Percentiles rank a stretch among this genome's conserved stretches.
Evolutionary conservation across 345 rosid genomes (phyloP).

Genomic region (Eucalyptus pauciflora): DNA sequence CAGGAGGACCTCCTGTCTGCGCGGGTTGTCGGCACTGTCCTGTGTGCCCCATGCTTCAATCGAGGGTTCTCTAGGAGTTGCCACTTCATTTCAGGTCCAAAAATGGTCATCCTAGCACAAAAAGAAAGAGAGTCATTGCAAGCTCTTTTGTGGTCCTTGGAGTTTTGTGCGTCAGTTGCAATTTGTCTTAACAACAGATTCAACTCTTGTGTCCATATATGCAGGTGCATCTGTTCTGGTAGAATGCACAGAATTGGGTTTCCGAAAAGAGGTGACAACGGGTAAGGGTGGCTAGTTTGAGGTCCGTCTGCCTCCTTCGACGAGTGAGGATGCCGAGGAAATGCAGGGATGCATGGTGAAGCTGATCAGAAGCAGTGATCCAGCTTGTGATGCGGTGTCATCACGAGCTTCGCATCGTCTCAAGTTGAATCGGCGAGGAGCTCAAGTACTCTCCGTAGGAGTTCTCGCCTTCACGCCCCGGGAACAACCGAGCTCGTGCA

Average conservation of each 20-base stretch:
- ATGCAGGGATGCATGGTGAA: slow-evolving; percentile 57
- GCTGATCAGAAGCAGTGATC: slow-evolving; percentile 53
- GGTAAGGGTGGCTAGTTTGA: slow-evolving; percentile 45
- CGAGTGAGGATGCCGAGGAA: slow-evolving; percentile 36
- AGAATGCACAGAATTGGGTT: slow-evolving; percentile 45
- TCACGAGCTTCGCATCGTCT: slow-evolving; percentile 46
- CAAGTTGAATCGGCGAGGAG: slow-evolving; percentile 29
- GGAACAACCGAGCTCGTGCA: slow-evolving; percentile 42
- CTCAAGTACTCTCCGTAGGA: slow-evolving; percentile 65
- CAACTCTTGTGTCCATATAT: not conserved
- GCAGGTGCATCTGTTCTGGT: slow-evolving; percentile 71
- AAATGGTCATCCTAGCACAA: not conserved
- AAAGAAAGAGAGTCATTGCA: not conserved
- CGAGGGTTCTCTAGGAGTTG: slow-evolving; percentile 27
- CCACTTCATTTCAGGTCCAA: slow-evolving; percentile 70
- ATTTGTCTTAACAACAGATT: not conserved
- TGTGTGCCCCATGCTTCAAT: slow-evolving; percentile 74
- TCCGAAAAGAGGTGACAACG: slow-evolving; percentile 45
- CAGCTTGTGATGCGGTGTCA: slow-evolving; percentile 56
- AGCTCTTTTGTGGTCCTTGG: not conserved
- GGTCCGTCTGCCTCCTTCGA: slow-evolving; percentile 46
- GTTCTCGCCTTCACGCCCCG: slow-evolving; percentile 68
- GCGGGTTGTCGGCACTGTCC: slow-evolving; percentile 71
- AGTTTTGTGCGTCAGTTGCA: not conserved
- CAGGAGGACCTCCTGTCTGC: slow-evolving; percentile 31